A percentile compares a stretch with the other conserved stretches of the same genome.
phyloP scores from a whole-genome alignment of 23 red algal genomes.

The Gracilaria domingensis region DNA sequence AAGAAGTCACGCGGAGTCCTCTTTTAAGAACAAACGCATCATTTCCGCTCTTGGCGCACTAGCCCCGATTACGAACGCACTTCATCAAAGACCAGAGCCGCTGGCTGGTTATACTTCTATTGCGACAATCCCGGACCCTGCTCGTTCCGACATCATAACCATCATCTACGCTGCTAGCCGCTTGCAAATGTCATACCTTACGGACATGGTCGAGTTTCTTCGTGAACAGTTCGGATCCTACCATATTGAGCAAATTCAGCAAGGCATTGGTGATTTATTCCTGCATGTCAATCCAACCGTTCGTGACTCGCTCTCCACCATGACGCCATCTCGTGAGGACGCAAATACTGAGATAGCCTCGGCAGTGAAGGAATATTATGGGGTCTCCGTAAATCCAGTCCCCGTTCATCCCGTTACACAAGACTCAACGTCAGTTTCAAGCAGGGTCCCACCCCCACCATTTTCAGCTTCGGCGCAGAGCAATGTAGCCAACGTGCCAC shows the following conservation, averaged over 20 bases:
- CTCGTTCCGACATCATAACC: constrained; percentile 57
- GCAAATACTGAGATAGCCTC: constrained; percentile 54
- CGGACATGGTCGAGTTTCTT: constrained; percentile 55
- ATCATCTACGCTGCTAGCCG: constrained; percentile 65
- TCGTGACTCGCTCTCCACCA: constrained; percentile 49
- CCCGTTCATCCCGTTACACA: constrained; percentile 22
- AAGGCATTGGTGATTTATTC: constrained; percentile 46
- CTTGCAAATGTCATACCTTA: constrained; percentile 63
- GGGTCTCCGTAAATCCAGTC: constrained; percentile 33
- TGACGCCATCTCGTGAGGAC: constrained; percentile 23
- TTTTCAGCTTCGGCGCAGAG: neutral
- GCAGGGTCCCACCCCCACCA: neutral
- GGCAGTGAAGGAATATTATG: constrained; percentile 69
- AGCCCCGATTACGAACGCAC: constrained; percentile 50
- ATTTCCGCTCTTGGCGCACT: constrained; percentile 58
- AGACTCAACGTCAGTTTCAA: neutral
- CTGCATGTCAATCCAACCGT: constrained; percentile 49
- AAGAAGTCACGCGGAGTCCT: constrained; percentile 49
- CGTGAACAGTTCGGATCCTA: constrained; percentile 59
- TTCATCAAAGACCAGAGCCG: constrained; percentile 59
- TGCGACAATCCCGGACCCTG: constrained; percentile 61
- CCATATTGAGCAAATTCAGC: constrained; percentile 61
- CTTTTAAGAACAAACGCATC: constrained; percentile 52
- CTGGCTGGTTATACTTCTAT: constrained; percentile 65
- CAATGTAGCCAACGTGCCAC: constrained; percentile 2